Conservation (phyloP, 1,284 basidiomycete species). For the Naganishia cerealis region DNA sequence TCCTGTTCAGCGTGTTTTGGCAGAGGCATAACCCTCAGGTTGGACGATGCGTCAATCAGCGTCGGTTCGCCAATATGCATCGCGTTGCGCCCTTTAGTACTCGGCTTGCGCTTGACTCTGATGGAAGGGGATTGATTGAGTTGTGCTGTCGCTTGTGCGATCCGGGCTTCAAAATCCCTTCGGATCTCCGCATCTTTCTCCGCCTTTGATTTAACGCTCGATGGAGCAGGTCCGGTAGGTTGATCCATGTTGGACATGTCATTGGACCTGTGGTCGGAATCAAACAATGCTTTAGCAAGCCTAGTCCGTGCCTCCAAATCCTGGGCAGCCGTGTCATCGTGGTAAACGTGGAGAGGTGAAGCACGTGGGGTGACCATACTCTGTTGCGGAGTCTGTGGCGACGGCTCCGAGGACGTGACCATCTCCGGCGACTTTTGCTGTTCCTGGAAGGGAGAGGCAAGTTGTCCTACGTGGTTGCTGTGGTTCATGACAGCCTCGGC, state of each 20-base stretch:
- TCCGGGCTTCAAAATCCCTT: constrained; percentile 49
- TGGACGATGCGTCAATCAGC: constrained; percentile 25
- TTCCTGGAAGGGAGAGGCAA: background rate
- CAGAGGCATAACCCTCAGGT: constrained; percentile 27
- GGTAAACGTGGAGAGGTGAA: background rate
- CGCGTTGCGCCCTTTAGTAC: constrained; percentile 37
- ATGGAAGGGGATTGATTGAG: constrained; percentile 46
- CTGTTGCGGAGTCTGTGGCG: background rate
- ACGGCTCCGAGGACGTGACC: background rate
- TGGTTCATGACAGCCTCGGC: background rate
- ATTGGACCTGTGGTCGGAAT: background rate
- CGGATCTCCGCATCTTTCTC: constrained; percentile 44
- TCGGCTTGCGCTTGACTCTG: constrained; percentile 38
- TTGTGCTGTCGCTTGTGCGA: constrained; percentile 48
- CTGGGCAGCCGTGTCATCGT: background rate
- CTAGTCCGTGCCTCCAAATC: constrained; percentile 1
- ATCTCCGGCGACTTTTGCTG: constrained; percentile 3
- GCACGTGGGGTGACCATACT: background rate
- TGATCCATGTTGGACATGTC: background rate
- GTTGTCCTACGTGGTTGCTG: background rate
- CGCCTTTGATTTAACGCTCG: background rate
- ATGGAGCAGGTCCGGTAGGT: background rate
- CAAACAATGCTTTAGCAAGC: background rate
- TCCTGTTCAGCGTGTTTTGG: background rate
- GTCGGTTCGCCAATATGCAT: constrained; percentile 28